Conservation (phyloP, 345 rosid genomes). For the Lenwebbia sp. region DNA sequence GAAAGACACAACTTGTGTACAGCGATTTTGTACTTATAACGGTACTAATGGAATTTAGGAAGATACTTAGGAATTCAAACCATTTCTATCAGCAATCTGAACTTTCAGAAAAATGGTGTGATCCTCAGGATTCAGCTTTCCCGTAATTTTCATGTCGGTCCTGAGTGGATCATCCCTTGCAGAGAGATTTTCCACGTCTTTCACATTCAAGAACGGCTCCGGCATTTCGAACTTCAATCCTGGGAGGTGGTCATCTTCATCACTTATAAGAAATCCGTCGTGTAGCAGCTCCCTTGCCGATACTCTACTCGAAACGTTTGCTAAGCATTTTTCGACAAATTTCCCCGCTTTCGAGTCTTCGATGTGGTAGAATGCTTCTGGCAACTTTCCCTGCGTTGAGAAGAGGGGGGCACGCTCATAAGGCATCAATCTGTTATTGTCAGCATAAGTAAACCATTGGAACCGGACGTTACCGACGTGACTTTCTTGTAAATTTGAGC, state of each 20-base stretch:
- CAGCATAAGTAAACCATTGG: background rate
- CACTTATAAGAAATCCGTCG: constrained; percentile 52
- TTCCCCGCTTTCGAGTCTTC: constrained; percentile 44
- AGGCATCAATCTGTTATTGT: background rate
- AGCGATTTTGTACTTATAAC: background rate
- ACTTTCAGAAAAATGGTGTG: constrained; percentile 76
- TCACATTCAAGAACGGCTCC: constrained; percentile 6
- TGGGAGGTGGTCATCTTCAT: constrained; percentile 13
- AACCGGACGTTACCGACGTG: constrained; percentile 36
- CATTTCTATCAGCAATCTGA: constrained; percentile 61
- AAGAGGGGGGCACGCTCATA: background rate
- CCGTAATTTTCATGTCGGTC: constrained; percentile 73
- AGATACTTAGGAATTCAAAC: constrained; percentile 12
- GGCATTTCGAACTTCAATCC: background rate
- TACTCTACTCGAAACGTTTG: constrained; percentile 54
- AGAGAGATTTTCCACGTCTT: constrained; percentile 5
- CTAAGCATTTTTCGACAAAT: constrained; percentile 75
- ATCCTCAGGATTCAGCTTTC: constrained; percentile 60
- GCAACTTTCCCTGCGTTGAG: constrained; percentile 63
- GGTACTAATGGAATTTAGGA: background rate
- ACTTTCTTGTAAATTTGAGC: constrained; percentile 98
- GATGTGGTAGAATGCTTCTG: constrained; percentile 60
- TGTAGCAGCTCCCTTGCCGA: constrained; percentile 61
- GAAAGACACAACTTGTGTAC: background rate
- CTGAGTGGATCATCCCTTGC: constrained; percentile 4